Evolutionary conservation across 2,329 filamentous ascomycete genomes (phyloP), one percentile per base, ranked within the genome.

Genomic region (Hirsutella minnesotensis): DNA sequence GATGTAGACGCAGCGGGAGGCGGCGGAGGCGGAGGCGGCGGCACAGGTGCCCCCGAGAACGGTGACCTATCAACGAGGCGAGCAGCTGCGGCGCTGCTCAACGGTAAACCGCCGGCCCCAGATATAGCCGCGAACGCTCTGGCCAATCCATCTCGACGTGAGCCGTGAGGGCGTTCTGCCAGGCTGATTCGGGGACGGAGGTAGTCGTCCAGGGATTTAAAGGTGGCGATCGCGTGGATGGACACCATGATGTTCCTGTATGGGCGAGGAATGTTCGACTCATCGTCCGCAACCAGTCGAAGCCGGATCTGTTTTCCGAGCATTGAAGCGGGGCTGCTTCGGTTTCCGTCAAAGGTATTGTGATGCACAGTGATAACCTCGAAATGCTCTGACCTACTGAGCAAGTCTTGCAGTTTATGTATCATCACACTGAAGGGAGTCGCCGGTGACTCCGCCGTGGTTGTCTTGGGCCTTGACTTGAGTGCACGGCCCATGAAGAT

Each of bases 161-260:
- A 70, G 9, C 68, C 69, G 36, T 81, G 73, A 12, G 60, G 57
- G 16, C 86, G 78, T 49, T 95, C 88, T 3, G 84, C 79, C 13
- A 92, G 61, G 53, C 73, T 87, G 46, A 98, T 94, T 47, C 90
- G 78, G 8, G 92, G 92, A 31, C 92, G 81, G 36, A 98, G 72
- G 60, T 96, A 98, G 58, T 98, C 92, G 57, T 96, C 92, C 20
- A 98, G 68, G 0, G 90, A 86, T 61, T 95, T 96, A 69, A 98
- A 96, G 0, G 89, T 96, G 3, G 92, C 90, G 55, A 98, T 96
- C 15, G 92, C 92, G 60, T 98, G 92, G 44, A 98, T 98, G 0
- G 88, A 94, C 1, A 98, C 92, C 83, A 95, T 95, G 49, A 98
- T 94, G 51, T 90, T 95, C 19, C 86, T 78, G 58, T 94, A 96